phyloP scores from a whole-genome alignment of 805 yeast species.

The Candida boidinii region DNA sequence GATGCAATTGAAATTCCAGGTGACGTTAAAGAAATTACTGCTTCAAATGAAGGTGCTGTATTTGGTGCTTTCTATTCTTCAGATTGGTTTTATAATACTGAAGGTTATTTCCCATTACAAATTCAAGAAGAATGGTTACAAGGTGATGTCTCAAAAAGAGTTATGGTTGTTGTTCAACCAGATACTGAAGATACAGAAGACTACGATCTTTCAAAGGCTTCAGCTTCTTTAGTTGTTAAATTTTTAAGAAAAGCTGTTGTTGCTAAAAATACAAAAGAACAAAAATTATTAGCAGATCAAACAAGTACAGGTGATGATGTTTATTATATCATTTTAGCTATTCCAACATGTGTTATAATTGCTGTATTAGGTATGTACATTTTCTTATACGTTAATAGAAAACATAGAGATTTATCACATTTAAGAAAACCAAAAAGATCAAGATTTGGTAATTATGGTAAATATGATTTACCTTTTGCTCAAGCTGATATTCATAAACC shows the following conservation, averaged over 20 bases:
- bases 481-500: conserved; percentile 22
- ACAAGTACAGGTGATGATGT: conserved; percentile 35
- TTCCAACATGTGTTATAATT: conserved; percentile 58
- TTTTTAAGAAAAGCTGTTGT: conserved; percentile 47
- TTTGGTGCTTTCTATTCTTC: conserved; percentile 47
- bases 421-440: conserved; percentile 30
- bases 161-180: conserved; percentile 69
- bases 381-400: conserved; percentile 47
- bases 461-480: conserved; percentile 18
- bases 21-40: conserved; percentile 11
- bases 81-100: conserved; percentile 57
- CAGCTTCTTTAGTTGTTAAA: conserved; percentile 33
- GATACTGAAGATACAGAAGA: conserved; percentile 57
- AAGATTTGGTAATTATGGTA: conserved; percentile 24
- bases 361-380: conserved; percentile 57
- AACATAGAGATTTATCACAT: conserved; percentile 44
- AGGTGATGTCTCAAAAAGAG: conserved; percentile 42
- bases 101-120: conserved; percentile 59
- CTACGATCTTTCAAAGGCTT: conserved; percentile 38
- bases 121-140: conserved; percentile 58
- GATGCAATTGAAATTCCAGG: conserved; percentile 17
- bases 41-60: conserved; percentile 19
- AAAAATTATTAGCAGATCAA: conserved; percentile 23
- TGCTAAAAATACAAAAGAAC: conserved; percentile 31
- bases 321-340: conserved; percentile 53